Evolutionary conservation across 2,329 filamentous ascomycete genomes (phyloP), one percentile per base, ranked within the genome.

Genomic region (Nemania sp.): DNA sequence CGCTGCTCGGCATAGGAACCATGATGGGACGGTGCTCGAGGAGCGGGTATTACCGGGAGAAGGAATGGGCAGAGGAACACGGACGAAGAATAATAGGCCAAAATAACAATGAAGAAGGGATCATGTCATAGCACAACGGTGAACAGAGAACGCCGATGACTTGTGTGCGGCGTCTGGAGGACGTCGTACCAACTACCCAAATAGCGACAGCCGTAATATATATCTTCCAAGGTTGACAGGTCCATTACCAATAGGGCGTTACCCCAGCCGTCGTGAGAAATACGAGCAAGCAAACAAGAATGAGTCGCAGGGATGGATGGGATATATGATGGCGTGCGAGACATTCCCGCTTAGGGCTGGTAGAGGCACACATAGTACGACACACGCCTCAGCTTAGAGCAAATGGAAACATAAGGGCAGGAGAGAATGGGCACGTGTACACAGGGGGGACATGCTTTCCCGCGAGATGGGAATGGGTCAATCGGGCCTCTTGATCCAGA

Each of bases 261-360:
- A 7, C 25, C 49, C 42, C 15, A 11, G 21, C 15, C 21, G 32
- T 48, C 21, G 29, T 49, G 13, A 29, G 35, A 20, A 17, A n/a
- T 45, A 18, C 17, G 37, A 42, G 39, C 25, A 29, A 29, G 7
- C 25, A 35, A 48, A 43, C 5, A 25, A 40, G 15, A 25, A 52
- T 25, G 21, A 20, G 20, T 12, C 18, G 48, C 20, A 52, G 35
- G 52, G 47, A 25, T 57, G 2, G 2, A 12, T 48, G 32, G 13
- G 47, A 48, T 17, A 48, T 29, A 49, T 29, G 15, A 40, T n/a
- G 18, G 15, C 35, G 43, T 48, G 45, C 20, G 18, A 21, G 37
- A 18, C 50, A 58, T 62, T 51, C 54, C 29, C 39, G 3, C 13
- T 12, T 25, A 25, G 40, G 50, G 59, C 47, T 61, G 54, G 54